Evolutionary conservation across 2,329 filamentous ascomycete species (phyloP).

Genomic region (Cladosporium sp.): DNA sequence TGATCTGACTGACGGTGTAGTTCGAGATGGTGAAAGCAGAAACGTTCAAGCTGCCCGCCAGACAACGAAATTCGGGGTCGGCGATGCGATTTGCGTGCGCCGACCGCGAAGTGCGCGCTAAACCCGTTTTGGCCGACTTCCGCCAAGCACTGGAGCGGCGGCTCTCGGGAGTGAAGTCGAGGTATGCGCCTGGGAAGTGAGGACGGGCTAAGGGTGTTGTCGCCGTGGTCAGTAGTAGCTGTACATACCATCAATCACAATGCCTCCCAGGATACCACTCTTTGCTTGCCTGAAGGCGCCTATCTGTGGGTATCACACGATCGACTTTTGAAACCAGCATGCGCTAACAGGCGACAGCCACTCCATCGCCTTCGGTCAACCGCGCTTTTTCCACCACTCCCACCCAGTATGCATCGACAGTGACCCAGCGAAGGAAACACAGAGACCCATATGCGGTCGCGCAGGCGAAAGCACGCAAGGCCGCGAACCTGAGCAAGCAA

Average conservation of each 20-base stretch:
- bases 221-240: neutral
- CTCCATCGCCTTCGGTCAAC: conserved; percentile 13
- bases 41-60: neutral
- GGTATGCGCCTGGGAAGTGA: conserved; percentile 11
- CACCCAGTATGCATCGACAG: conserved; percentile 53
- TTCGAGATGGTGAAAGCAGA: conserved; percentile 10
- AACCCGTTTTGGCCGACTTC: neutral
- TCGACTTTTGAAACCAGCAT: neutral
- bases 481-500: conserved; percentile 74
- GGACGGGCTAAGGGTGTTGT: conserved; percentile 3
- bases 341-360: conserved; percentile 12
- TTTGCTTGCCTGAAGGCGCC: conserved; percentile 40
- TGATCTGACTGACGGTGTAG: conserved; percentile 12
- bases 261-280: conserved; percentile 47
- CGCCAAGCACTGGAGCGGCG: neutral
- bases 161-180: conserved; percentile 6
- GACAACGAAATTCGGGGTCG: conserved; percentile 9
- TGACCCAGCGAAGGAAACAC: conserved; percentile 60
- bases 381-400: conserved; percentile 58
- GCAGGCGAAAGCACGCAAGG: conserved; percentile 77
- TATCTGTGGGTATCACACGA: conserved; percentile 27
- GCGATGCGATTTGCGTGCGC: conserved; percentile 11
- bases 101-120: conserved; percentile 8
- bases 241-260: conserved; percentile 20
- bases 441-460: conserved; percentile 78